phyloP scores from a whole-genome alignment of 2,329 filamentous ascomycete genomes.

The Catunica adiposa region DNA sequence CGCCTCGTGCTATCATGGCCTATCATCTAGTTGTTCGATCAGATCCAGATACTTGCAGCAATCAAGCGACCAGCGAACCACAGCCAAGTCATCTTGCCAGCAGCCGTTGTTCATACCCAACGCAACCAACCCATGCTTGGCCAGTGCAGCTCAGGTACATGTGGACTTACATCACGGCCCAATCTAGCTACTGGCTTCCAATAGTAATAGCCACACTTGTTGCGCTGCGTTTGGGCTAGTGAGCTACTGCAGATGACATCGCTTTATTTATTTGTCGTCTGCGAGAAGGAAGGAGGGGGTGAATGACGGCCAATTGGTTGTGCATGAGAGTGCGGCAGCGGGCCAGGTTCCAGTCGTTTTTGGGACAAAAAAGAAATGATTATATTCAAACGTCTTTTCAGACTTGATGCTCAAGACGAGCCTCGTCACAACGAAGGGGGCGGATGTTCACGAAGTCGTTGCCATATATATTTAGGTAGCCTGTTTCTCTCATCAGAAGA shows the following conservation, averaged over 20 bases:
- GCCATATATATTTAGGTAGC: no score
- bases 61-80: background rate
- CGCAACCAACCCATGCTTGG: background rate
- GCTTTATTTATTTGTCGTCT: background rate
- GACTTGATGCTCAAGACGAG: no score
- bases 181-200: background rate
- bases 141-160: slow-evolving; percentile 1
- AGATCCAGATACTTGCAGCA: background rate
- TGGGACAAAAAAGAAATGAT: no score
- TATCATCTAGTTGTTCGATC: background rate
- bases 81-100: background rate
- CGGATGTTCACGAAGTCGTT: no score
- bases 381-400: no score
- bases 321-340: no score
- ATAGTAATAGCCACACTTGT: background rate
- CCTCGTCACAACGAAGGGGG: no score
- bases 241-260: background rate
- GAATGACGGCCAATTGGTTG: no score
- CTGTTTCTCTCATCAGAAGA: no score
- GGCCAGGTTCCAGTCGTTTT: no score
- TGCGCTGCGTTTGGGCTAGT: background rate
- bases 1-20: background rate
- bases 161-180: slow-evolving; percentile 2
- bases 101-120: background rate
- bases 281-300: no score